phyloP scores from a whole-genome alignment of 176 grass and related monocot genomes.

The Triticum monococcum region DNA sequence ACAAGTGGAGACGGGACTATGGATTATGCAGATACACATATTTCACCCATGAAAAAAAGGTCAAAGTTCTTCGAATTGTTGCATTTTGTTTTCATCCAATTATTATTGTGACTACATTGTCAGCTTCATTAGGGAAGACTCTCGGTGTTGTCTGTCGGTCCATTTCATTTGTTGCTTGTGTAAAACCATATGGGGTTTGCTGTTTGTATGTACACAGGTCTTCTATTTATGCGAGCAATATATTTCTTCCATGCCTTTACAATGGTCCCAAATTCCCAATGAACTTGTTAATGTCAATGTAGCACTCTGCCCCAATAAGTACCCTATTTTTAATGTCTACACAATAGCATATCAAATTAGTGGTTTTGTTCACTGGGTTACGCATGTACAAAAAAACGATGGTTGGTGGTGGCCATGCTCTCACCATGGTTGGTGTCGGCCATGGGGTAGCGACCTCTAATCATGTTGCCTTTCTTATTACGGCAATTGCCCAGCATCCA shows the following conservation, averaged over 20 bases:
- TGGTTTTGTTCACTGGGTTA: not conserved
- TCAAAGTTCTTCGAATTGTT: constrained; percentile 29
- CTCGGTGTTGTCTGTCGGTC: not conserved
- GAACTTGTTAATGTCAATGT: not conserved
- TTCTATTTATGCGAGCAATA: constrained; percentile 45
- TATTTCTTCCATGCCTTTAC: constrained; percentile 17
- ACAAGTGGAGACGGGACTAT: not conserved
- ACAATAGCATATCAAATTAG: not conserved
- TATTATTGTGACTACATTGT: not conserved
- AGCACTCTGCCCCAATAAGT: not conserved
- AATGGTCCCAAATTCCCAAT: not conserved
- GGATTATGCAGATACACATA: constrained; percentile 33
- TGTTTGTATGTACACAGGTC: constrained; percentile 54
- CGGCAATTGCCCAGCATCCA: too few species aligned
- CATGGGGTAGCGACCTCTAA: not conserved
- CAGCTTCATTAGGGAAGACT: constrained; percentile 32
- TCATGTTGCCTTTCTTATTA: not conserved
- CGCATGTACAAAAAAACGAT: not conserved
- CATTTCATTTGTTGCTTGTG: constrained; percentile 59
- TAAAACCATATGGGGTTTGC: constrained; percentile 41
- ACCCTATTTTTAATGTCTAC: not conserved
- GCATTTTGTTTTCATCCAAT: constrained; percentile 29
- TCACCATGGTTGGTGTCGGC: not conserved
- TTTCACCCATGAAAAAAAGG: constrained; percentile 29
- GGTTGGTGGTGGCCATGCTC: not conserved